Evolutionary conservation across 2,329 filamentous ascomycete genomes (phyloP).

Genomic region (Fusarium algeriense): DNA sequence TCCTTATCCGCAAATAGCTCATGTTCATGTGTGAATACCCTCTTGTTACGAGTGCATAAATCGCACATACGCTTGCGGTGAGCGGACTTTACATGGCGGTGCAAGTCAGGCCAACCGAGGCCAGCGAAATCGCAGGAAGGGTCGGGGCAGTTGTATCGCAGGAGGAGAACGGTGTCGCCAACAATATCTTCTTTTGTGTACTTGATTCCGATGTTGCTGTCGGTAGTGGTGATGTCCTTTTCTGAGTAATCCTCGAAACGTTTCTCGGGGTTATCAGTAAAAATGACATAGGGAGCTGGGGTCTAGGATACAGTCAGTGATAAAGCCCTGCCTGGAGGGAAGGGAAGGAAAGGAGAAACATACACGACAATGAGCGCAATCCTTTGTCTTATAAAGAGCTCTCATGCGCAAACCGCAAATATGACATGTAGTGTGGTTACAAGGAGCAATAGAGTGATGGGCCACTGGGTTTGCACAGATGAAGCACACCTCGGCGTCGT

Average conservation of each 20-base stretch:
- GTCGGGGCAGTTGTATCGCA: slow-evolving; percentile 96
- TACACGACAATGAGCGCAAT: slow-evolving; percentile 95
- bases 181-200: slow-evolving; percentile 92
- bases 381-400: slow-evolving; percentile 94
- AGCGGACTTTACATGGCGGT: slow-evolving; percentile 81
- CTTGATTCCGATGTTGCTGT: slow-evolving; percentile 89
- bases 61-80: slow-evolving; percentile 94
- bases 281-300: slow-evolving; percentile 84
- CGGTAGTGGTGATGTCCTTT: slow-evolving; percentile 79
- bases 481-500: slow-evolving; percentile 90
- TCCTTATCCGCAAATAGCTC: slow-evolving; percentile 87
- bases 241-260: slow-evolving; percentile 85
- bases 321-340: background rate
- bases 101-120: slow-evolving; percentile 69
- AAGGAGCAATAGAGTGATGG: slow-evolving; percentile 90
- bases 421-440: slow-evolving; percentile 96
- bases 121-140: slow-evolving; percentile 83
- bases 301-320: slow-evolving; percentile 61
- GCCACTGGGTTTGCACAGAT: slow-evolving; percentile 94
- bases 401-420: slow-evolving; percentile 93
- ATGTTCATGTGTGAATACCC: slow-evolving; percentile 98
- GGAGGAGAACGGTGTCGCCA: slow-evolving; percentile 86
- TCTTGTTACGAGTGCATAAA: slow-evolving; percentile 92
- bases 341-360: slow-evolving; percentile 50
- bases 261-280: slow-evolving; percentile 87